phyloP scores from a whole-genome alignment of 2,329 filamentous ascomycete species.

The Elsinoe fawcettii region DNA sequence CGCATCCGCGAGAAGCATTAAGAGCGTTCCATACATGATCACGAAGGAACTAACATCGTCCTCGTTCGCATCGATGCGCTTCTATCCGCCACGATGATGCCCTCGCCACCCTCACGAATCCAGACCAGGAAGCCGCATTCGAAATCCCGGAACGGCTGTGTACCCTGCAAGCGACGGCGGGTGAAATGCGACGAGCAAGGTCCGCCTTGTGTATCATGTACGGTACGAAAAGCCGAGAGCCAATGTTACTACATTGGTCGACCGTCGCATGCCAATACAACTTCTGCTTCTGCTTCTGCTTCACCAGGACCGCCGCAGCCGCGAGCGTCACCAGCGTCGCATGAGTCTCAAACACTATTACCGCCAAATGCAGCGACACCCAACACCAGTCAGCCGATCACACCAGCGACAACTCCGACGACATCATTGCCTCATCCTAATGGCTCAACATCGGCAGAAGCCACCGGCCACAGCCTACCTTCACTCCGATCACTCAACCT shows the following conservation, averaged over 20 bases:
- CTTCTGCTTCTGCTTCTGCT: not conserved
- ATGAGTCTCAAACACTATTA: not conserved
- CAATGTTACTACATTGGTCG: not conserved
- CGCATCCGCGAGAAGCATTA: no score
- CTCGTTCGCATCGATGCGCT: not conserved
- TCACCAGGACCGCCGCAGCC: not conserved
- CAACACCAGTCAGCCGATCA: not conserved
- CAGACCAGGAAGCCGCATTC: constrained; percentile 6
- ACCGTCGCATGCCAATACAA: not conserved
- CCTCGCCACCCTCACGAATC: not conserved
- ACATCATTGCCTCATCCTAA: no score
- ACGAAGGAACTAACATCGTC: no score
- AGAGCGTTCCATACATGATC: no score
- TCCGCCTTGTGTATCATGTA: constrained; percentile 1
- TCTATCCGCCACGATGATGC: not conserved
- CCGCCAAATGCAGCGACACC: not conserved
- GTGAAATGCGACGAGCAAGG: constrained; percentile 9
- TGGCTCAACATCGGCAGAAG: no score
- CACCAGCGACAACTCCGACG: not conserved
- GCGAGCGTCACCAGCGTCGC: not conserved
- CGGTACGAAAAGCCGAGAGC: not conserved
- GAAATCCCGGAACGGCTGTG: constrained; percentile 3
- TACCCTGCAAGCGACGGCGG: not conserved
- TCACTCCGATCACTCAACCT: not conserved
- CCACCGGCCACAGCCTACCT: not conserved